Evolutionary conservation across 257 asterid genomes (phyloP), one percentile per base, ranked within the genome.

Genomic region (Avicennia marina): DNA sequence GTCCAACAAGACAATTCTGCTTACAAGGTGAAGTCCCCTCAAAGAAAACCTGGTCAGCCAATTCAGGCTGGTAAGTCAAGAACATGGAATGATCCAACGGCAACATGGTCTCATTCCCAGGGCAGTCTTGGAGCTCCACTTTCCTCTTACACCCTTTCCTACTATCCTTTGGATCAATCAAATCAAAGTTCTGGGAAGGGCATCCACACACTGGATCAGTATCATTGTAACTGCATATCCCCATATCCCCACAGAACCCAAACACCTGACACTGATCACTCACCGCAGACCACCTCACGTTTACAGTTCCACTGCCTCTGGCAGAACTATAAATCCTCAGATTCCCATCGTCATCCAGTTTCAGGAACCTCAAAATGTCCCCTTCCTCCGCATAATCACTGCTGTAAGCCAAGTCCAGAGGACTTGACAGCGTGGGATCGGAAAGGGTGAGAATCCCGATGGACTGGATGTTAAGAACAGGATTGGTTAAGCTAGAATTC

Each of bases 181-280:
- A 66, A 8, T 71, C 89, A 13, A 89, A 89, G 69, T 89, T 89
- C 54, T 15, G 62, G 0, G 97, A 89, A 11, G 97, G 85, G 29
- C 95, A 89, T 2, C 79, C 76, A 36, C 97, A 89, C 12, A 72
- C 62, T 0, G 95, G 95, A 11, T 69, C 62, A 0, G 83, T 65
- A 0, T 81, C 84, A 49, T 81, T 77, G 64, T 86, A 86, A 54
- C 95, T 76, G 47, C 97, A 89, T 15, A 89, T 69, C 32, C 97
- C 97, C 40, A 71, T 58, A 62, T 89, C 71, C 56, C 97, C 97
- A 72, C 97, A 89, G 64, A 53, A 89, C 4, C 86, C 97, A 60
- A 61, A 89, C 58, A 89, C 95, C 44, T 58, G 77, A 52, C 97
- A 89, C 39, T 86, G 97, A 76, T 89, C 84, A 43, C 78, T 68